Evolutionary conservation across 495 filamentous ascomycete genomes (phyloP).

Genomic region (Hyaloscypha hepaticicola): DNA sequence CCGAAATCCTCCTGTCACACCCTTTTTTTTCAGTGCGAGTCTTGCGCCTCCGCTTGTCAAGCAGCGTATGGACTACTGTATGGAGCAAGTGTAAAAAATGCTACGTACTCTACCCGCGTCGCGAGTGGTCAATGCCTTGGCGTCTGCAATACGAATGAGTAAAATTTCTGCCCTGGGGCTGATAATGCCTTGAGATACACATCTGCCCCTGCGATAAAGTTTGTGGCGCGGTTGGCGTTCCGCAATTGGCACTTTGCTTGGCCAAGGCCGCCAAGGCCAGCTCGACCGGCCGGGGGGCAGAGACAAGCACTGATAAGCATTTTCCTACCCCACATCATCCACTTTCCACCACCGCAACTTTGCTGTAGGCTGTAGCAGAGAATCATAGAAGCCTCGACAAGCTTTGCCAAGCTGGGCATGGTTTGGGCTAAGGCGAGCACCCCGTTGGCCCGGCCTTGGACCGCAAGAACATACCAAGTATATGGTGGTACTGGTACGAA

Average conservation of each 20-base stretch:
- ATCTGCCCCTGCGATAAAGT: not conserved
- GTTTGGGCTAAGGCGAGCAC: not conserved
- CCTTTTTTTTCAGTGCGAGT: not conserved
- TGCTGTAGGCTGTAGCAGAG: no score
- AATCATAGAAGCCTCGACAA: not conserved
- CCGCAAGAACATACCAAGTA: not conserved
- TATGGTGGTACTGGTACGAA: no score
- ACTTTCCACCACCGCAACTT: no score
- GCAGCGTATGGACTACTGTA: not conserved
- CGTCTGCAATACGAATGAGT: constrained; percentile 1
- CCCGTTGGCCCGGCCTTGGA: not conserved
- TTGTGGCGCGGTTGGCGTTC: not conserved
- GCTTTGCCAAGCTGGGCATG: not conserved
- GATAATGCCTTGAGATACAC: not conserved
- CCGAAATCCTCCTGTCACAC: not conserved
- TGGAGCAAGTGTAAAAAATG: not conserved
- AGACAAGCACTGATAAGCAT: not conserved
- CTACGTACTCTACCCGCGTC: not conserved
- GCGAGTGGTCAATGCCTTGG: not conserved
- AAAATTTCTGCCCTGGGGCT: not conserved
- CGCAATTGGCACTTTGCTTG: not conserved
- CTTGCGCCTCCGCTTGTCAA: not conserved
- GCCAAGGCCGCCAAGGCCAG: not conserved
- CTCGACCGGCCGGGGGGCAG: not conserved
- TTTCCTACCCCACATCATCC: not conserved